Evolutionary conservation across 805 yeast species (phyloP).

Genomic region (Cyberlindnera nakhonratchasimensis): DNA sequence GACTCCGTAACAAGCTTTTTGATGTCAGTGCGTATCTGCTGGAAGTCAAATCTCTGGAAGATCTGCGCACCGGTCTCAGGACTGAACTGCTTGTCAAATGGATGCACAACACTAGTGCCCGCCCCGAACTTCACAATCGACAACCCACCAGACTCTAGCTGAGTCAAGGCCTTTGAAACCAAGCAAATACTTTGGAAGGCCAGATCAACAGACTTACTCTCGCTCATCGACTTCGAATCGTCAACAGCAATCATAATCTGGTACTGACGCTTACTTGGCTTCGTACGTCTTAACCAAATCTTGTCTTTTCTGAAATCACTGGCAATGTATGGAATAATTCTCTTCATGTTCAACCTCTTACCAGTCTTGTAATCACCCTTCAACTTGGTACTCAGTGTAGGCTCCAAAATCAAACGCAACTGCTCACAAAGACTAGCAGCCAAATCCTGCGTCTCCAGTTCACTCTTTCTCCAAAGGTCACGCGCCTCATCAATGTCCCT

Average conservation of each 20-base stretch:
- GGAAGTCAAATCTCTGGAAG: slow-evolving; percentile 87
- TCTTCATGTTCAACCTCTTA: slow-evolving; percentile 93
- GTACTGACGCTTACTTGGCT: slow-evolving; percentile 95
- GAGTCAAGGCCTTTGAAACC: slow-evolving; percentile 90
- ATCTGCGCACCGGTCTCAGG: slow-evolving; percentile 79
- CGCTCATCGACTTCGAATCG: slow-evolving; percentile 97
- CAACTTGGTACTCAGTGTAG: slow-evolving; percentile 92
- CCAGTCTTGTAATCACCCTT: slow-evolving; percentile 97
- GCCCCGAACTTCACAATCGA: slow-evolving; percentile 91
- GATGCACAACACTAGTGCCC: slow-evolving; percentile 77
- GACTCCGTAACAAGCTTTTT: slow-evolving; percentile 69
- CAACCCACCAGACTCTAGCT: slow-evolving; percentile 89
- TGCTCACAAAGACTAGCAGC: slow-evolving; percentile 91
- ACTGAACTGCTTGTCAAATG: slow-evolving; percentile 81
- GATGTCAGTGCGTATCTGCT: slow-evolving; percentile 84
- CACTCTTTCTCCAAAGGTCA: slow-evolving; percentile 79
- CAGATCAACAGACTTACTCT: slow-evolving; percentile 80
- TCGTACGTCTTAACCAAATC: slow-evolving; percentile 96
- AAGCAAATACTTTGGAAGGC: slow-evolving; percentile 94
- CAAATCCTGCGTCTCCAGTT: slow-evolving; percentile 79
- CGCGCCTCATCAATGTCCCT: slow-evolving; percentile 64
- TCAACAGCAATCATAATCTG: slow-evolving; percentile 97
- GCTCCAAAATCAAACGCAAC: slow-evolving; percentile 86
- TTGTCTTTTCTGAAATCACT: slow-evolving; percentile 96
- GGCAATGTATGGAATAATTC: slow-evolving; percentile 96